Base-by-base conservation (phyloP, 129 eudicot species). In the Centaurea solstitialis region DNA sequence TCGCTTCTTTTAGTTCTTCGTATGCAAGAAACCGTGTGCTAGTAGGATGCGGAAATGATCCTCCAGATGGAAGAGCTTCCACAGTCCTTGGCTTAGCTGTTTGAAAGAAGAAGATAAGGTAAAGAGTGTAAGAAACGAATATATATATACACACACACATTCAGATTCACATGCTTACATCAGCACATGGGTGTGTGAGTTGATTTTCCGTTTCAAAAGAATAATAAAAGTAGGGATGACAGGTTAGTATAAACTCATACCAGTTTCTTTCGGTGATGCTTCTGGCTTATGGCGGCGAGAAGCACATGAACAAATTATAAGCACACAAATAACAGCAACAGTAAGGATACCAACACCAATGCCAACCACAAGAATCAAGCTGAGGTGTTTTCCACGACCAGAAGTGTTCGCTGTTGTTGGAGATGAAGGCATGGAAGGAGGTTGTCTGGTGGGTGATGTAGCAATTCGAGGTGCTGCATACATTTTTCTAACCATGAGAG, bases 1-100 rank as follows among this genome's bases (percentile, higher is more conserved):
- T 96, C 33, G 99, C 98, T 83, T 85, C 93, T 86, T 93, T 93
- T 72, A 95, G 92, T 76, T 95, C 99, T 88, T 95, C 99, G 70
- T 86, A 95, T 68, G 90, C 84, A 65, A 95, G 91, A 85, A 95
- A 93, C 28, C 99, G 80, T 66, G 99, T 95, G 41, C 99, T 95
- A 59, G 92, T 89, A 76, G 99, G 99, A 82, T 93, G 95, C 23
- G 86, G 87, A 78, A 88, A 89, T 21, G 99, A 90, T 73, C 97
- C 98, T 73, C 39, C 87, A 12, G 85, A 70, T 43, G 91, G 91
- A 80, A 82, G 79, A 17, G 85, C 83, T 62, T 86, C 94, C 39
- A 78, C 78, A 67, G 88, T 50, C 85, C 91, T 89, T 43, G 87
- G 86, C 68, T 90, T 92, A 11, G 76, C 94, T 89, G 84, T 76